Evolutionary conservation across 2,329 filamentous ascomycete genomes (phyloP).

Genomic region (Cercospora nicotianae): DNA sequence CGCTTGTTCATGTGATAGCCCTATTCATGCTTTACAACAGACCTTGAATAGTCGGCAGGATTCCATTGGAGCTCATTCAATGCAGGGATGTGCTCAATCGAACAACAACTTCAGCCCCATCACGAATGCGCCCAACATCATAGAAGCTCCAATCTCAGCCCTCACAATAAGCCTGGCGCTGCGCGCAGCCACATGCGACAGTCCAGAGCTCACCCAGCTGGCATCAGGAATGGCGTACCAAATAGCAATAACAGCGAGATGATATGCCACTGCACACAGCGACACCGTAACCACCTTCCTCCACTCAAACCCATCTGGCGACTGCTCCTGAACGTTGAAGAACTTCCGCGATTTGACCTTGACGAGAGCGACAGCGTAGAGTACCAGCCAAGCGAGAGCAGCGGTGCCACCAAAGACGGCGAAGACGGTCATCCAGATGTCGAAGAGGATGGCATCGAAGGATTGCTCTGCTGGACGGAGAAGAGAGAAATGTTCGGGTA

Average conservation of each 20-base stretch:
- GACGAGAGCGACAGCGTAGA: not conserved
- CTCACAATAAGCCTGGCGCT: constrained; percentile 1
- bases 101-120: not conserved
- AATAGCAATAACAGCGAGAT: not conserved
- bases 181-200: not conserved
- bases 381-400: constrained; percentile 2
- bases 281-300: not conserved
- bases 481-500: not conserved
- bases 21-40: no score
- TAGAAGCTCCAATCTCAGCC: not conserved
- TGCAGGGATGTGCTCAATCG: not conserved
- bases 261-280: not conserved
- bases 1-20: no score
- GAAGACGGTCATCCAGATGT: constrained; percentile 8
- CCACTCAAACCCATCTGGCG: not conserved
- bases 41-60: not conserved
- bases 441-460: not conserved
- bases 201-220: not conserved
- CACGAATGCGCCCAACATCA: not conserved
- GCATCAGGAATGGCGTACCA: constrained; percentile 7
- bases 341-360: not conserved
- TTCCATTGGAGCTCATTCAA: not conserved
- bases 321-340: not conserved
- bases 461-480: not conserved
- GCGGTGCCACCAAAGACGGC: constrained; percentile 2